These are phyloP conservation scores for Phyllosticta citriasiana DNA, from an alignment of 2,329 filamentous ascomycete genomes.

Conservation along the genomic window DNA sequence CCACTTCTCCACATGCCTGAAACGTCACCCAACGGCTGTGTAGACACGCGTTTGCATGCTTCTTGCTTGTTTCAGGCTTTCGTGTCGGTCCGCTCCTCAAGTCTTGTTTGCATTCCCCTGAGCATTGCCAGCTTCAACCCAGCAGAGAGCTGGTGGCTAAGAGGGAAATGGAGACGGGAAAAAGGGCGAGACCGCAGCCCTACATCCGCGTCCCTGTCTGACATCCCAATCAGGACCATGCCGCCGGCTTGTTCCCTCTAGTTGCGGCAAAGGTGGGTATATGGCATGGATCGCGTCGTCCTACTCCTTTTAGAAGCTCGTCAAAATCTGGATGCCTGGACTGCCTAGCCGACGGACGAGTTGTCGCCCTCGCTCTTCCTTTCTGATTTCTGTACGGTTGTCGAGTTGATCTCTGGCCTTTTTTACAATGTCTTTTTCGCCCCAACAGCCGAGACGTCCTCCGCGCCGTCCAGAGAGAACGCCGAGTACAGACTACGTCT, in stretches of 20 bases:
- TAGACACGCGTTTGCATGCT: not conserved
- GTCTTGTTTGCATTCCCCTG: not conserved
- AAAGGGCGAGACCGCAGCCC: not conserved
- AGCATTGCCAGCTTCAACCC: not conserved
- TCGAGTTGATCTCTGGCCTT: not conserved
- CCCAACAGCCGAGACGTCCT: not conserved
- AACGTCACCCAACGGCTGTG: not conserved
- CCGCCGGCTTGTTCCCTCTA: not conserved
- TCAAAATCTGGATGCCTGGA: not conserved
- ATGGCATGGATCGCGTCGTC: not conserved
- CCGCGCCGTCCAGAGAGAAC: conserved; percentile 5
- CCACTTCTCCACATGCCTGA: not conserved
- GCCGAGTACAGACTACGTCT: conserved; percentile 3
- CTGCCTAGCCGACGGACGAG: not conserved
- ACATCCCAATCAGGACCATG: not conserved
- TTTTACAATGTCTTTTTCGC: not conserved
- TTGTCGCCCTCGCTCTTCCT: not conserved
- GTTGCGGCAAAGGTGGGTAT: not conserved
- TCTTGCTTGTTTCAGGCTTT: not conserved
- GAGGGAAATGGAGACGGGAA: not conserved
- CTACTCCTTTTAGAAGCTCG: not conserved
- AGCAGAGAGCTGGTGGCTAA: not conserved
- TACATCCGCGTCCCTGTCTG: not conserved
- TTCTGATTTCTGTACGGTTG: not conserved
- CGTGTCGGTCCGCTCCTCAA: not conserved